These are phyloP conservation scores for Pichia sp. DNA, from an alignment of 1,139 yeast species.

Conservation along the genomic window DNA sequence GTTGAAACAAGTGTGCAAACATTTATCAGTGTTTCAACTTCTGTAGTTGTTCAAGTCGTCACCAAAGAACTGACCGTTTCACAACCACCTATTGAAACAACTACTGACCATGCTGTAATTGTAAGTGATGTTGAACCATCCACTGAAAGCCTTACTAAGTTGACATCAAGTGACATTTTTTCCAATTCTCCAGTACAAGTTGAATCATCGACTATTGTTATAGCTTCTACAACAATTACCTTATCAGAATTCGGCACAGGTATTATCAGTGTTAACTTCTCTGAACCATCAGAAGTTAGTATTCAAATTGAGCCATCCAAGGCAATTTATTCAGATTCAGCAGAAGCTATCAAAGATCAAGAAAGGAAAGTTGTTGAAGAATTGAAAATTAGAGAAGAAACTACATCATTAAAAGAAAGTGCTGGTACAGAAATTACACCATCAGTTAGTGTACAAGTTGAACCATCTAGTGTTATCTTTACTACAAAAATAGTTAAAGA, in stretches of 20 bases:
- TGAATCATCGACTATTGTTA: background rate
- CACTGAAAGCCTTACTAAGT: too few relatives aligned
- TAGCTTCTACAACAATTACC: too few relatives aligned
- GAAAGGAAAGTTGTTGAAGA: background rate
- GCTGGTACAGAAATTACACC: too few relatives aligned
- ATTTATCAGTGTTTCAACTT: constrained; percentile 9
- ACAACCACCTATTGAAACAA: background rate
- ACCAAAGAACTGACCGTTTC: constrained; percentile 5
- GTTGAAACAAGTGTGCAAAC: background rate
- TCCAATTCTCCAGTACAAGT: background rate
- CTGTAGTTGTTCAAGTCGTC: constrained; percentile 4
- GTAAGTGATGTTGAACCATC: background rate
- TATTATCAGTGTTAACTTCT: too few relatives aligned
- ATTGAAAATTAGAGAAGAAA: background rate
- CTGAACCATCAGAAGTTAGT: background rate
- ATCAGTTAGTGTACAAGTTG: too few relatives aligned
- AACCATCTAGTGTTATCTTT: too few relatives aligned
- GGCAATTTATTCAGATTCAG: background rate
- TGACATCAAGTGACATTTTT: background rate
- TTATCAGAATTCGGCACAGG: too few relatives aligned
- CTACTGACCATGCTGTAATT: background rate
- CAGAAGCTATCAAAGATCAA: background rate
- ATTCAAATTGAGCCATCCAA: constrained; percentile 9
- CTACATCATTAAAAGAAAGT: too few relatives aligned
- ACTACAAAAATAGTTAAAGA: too few relatives aligned